phyloP scores from a whole-genome alignment of 1,284 basidiomycete species.

The Pholiota adiposa region DNA sequence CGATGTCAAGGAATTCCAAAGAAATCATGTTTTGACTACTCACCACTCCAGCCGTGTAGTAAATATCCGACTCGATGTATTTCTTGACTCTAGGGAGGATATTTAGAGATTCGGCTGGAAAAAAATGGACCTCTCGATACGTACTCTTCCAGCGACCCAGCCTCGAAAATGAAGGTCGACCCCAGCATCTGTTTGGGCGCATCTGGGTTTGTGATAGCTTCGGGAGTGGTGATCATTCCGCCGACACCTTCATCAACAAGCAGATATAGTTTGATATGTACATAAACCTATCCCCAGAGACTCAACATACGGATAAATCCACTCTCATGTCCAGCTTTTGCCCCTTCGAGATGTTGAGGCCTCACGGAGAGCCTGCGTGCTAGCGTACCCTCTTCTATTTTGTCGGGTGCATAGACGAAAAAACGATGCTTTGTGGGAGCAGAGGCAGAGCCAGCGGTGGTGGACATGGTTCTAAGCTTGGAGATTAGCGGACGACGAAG shows the following conservation, averaged over 20 bases:
- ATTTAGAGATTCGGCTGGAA: not conserved
- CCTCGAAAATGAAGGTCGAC: conserved; percentile 45
- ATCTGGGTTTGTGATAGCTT: conserved; percentile 37
- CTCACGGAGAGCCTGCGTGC: conserved; percentile 52
- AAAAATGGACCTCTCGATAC: conserved; percentile 13
- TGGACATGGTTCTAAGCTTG: conserved; percentile 25
- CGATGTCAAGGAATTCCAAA: not conserved
- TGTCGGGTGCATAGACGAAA: conserved; percentile 59
- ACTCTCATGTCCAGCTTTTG: conserved; percentile 43
- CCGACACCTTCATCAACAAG: conserved; percentile 35
- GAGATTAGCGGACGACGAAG: conserved; percentile 15
- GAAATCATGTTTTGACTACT: conserved; percentile 18
- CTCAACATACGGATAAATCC: conserved; percentile 49
- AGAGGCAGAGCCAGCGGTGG: conserved; percentile 15
- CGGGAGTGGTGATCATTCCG: conserved; percentile 41
- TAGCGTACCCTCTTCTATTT: conserved; percentile 50
- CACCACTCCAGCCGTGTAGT: conserved; percentile 45
- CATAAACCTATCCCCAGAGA: too few species aligned
- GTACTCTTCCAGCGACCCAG: conserved; percentile 44
- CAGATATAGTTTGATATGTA: not conserved
- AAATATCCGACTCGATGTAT: conserved; percentile 41
- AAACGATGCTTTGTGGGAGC: conserved; percentile 38
- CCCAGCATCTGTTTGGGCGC: conserved; percentile 46
- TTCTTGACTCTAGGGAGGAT: conserved; percentile 36
- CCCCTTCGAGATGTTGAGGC: conserved; percentile 44